These are phyloP conservation scores for Solanum paucissectum DNA, from an alignment of 257 asterid species.

Conservation along the genomic window DNA sequence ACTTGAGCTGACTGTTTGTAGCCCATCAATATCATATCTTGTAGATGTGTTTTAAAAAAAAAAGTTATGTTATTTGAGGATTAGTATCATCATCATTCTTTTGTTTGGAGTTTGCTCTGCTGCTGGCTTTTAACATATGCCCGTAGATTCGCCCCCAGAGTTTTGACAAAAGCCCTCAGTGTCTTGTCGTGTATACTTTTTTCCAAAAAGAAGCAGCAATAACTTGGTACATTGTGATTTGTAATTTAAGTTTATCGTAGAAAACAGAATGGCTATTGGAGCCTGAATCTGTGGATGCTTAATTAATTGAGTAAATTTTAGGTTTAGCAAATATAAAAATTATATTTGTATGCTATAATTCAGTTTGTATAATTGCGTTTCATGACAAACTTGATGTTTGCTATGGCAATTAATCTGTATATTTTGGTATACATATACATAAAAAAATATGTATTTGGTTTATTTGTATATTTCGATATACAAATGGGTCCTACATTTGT, in stretches of 20 bases:
- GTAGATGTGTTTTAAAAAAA: conserved; percentile 56
- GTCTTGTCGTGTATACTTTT: conserved; percentile 47
- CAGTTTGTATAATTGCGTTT: too few relatives aligned
- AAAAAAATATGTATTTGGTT: too few relatives aligned
- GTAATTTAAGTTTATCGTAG: conserved; percentile 18
- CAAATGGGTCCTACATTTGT: too few relatives aligned
- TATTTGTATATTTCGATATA: too few relatives aligned
- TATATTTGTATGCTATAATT: too few relatives aligned
- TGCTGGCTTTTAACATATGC: conserved; percentile 38
- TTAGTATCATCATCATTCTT: conserved; percentile 36
- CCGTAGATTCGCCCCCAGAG: conserved; percentile 25
- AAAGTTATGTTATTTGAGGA: conserved; percentile 52
- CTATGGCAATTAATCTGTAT: too few relatives aligned
- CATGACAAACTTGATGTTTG: too few relatives aligned
- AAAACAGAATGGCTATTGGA: neutral
- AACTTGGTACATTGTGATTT: conserved; percentile 31
- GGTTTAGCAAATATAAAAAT: too few relatives aligned
- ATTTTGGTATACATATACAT: too few relatives aligned
- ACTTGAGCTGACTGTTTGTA: conserved; percentile 15
- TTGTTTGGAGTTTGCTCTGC: conserved; percentile 34
- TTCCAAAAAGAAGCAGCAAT: conserved; percentile 34
- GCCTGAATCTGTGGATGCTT: neutral
- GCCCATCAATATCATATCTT: conserved; percentile 23
- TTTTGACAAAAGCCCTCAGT: conserved; percentile 25
- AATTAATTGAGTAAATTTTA: too few relatives aligned